Conservation (phyloP, 164 flowering plant species). For the Tetrastigma voinierianum region DNA sequence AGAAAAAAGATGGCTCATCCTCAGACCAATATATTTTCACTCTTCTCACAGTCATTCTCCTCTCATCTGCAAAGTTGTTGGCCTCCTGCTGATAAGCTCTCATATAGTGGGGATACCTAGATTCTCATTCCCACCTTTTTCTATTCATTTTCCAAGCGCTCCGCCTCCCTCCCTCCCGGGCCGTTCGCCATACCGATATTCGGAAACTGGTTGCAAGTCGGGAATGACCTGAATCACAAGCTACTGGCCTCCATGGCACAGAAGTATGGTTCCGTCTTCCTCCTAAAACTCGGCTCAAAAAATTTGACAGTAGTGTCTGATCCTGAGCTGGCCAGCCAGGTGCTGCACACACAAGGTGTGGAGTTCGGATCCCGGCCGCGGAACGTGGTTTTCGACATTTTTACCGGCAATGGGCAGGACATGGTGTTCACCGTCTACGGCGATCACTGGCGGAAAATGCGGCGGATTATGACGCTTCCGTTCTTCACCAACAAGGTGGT, state of each 20-base stretch:
- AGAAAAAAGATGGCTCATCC: background rate
- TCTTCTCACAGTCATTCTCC: background rate
- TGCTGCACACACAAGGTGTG: constrained; percentile 64
- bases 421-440: constrained; percentile 82
- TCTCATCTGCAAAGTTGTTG: background rate
- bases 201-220: constrained; percentile 84
- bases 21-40: background rate
- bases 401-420: constrained; percentile 79
- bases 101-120: no score
- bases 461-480: constrained; percentile 69
- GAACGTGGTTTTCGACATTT: constrained; percentile 68
- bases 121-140: background rate
- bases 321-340: constrained; percentile 55
- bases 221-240: constrained; percentile 67
- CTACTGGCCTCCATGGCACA: constrained; percentile 40
- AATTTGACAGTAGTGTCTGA: constrained; percentile 60
- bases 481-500: constrained; percentile 83
- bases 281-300: constrained; percentile 52
- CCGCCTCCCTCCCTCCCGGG: constrained; percentile 51
- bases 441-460: constrained; percentile 79
- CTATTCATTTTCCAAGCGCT: constrained; percentile 3
- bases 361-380: constrained; percentile 75
- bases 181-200: constrained; percentile 54
- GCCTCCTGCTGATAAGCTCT: background rate
- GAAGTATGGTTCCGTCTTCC: constrained; percentile 47